Percentiles rank a stretch among this genome's conserved stretches.
phyloP scores from a whole-genome alignment of 352 stramenopile genomes.

The Globisporangium irregulare region DNA sequence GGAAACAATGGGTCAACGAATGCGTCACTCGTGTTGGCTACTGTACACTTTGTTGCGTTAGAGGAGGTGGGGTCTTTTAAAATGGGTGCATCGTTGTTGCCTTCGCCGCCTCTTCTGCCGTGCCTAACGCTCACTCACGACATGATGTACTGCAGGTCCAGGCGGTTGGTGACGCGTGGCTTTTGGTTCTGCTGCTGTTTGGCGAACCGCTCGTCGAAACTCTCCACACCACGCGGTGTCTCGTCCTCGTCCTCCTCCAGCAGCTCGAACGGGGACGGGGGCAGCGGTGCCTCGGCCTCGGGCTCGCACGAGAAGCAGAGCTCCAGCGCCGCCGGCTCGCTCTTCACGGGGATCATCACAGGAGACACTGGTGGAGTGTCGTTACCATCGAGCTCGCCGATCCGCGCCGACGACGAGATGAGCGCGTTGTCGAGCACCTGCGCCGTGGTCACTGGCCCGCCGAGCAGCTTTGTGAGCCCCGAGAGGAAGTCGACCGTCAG shows the following conservation, averaged over 20 bases:
- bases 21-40: not conserved
- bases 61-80: not conserved
- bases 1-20: not conserved
- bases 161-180: constrained; percentile 2
- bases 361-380: not conserved
- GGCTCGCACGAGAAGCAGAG: not conserved
- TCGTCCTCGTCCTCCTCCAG: constrained; percentile 13
- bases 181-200: not conserved
- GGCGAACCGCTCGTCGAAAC: not conserved
- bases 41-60: not conserved
- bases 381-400: constrained; percentile 13
- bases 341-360: not conserved
- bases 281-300: not conserved
- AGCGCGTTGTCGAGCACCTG: constrained; percentile 31
- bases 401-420: constrained; percentile 28
- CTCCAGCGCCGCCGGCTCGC: not conserved
- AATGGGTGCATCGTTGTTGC: too few relatives aligned
- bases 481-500: constrained; percentile 55
- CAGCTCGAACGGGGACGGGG: constrained; percentile 12
- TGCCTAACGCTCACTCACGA: constrained; percentile 16
- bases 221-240: not conserved
- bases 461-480: constrained; percentile 36
- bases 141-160: constrained; percentile 22
- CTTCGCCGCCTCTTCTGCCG: not conserved
- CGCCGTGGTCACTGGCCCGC: constrained; percentile 25